These are phyloP conservation scores for Aphanocladium album DNA, from an alignment of 2,329 filamentous ascomycete species.

Conservation along the genomic window DNA sequence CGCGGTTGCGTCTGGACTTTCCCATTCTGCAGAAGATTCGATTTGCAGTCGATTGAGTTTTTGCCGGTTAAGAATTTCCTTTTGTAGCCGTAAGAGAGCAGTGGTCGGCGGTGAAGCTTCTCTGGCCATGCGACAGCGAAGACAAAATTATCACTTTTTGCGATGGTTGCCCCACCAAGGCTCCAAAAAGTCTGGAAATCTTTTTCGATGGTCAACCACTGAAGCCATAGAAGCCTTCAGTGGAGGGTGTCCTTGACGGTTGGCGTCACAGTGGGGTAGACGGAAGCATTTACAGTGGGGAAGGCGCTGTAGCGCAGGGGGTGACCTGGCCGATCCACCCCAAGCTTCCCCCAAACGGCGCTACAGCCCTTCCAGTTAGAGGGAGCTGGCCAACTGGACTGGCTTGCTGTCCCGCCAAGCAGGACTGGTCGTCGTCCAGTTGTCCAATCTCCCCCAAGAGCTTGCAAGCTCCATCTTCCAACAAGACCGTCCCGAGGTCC, in stretches of 20 bases:
- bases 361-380: not conserved
- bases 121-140: not conserved
- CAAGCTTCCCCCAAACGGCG: not conserved
- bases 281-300: not conserved
- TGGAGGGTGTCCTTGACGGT: not conserved
- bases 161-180: conserved; percentile 3
- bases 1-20: conserved; percentile 53
- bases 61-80: not conserved
- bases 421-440: not conserved
- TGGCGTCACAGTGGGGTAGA: not conserved
- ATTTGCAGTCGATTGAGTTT: not conserved
- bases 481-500: not conserved
- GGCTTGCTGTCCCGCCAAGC: not conserved
- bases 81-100: not conserved
- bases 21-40: conserved; percentile 39
- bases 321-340: not conserved
- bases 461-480: not conserved
- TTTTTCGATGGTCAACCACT: not conserved
- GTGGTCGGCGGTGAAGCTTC: not conserved
- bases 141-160: not conserved
- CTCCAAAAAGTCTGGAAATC: not conserved
- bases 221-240: not conserved
- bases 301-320: not conserved
- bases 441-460: not conserved
- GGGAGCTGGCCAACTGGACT: not conserved